Evolutionary conservation across 2,329 filamentous ascomycete species (phyloP), one percentile per base, ranked within the genome.

Genomic region (Lachnellula suecica): DNA sequence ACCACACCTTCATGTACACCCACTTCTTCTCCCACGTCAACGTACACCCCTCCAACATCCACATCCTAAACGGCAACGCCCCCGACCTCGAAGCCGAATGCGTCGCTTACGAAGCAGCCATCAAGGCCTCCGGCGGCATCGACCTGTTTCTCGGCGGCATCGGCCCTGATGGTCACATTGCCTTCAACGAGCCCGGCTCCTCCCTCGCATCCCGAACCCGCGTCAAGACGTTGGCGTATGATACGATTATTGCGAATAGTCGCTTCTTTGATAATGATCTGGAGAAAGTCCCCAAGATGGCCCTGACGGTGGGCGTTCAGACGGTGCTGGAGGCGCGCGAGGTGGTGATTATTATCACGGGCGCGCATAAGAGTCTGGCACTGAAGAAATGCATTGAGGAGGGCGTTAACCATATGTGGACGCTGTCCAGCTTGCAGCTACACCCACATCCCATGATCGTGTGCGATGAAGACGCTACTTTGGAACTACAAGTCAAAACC

Each of bases 1-100:
- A 95, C 72, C 90, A 95, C 74, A 89, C 85, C 59, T 95, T 94
- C 76, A 94, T 95, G 90, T 95, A 91, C 81, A 89, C 88, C 72
- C 81, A 94, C 73, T 91, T 95, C 78, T 95, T 95, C 77, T 89
- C 87, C 40, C 89, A 83, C 62, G 85, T 94, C 63, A 89, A 95
- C 66, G 86, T 94, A 62, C 81, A 85, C 59, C 90, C 90, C 4
- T 79, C 81, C 65, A 92, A 93, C 68, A 90, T 94, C 67, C 85
- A 95, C 72, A 91, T 94, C 64, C 81, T 93, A 35, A 83, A 93
- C 66, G 89, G 89, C 64, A 93, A 92, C 66, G 88, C 89, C 0
- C 73, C 80, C 13, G 88, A 90, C 66, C 81, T 91, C 2, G 83
- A 86, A 59, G 83, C 83, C 37, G 90, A 94, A 71, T 93, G 89